phyloP scores from a whole-genome alignment of 139 green algal genomes.

The Volvox reticuliferus region DNA sequence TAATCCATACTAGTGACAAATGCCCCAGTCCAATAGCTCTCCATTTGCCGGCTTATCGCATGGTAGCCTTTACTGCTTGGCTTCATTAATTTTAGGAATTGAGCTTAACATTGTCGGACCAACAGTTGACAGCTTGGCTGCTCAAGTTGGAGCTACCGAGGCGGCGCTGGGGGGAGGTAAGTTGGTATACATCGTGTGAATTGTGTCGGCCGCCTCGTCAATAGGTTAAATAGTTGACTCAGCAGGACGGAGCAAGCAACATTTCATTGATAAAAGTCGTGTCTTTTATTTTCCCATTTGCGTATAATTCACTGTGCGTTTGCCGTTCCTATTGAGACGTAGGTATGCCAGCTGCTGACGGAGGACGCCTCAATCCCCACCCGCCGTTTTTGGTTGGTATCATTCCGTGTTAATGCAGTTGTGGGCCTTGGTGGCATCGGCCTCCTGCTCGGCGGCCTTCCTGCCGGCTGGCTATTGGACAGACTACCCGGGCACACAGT shows the following conservation, averaged over 20 bases:
- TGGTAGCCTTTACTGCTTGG: slow-evolving; percentile 10
- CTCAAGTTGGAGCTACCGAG: slow-evolving; percentile 1
- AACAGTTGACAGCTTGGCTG: not conserved
- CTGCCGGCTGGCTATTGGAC: slow-evolving; percentile 35
- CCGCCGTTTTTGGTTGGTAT: too few relatives aligned
- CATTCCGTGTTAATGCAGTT: not conserved
- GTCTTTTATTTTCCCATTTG: too few relatives aligned
- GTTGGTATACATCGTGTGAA: not conserved
- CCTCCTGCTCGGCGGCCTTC: slow-evolving; percentile 26
- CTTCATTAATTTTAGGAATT: slow-evolving; percentile 30
- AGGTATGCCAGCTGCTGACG: too few relatives aligned
- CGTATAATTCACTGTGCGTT: too few relatives aligned
- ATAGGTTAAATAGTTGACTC: not conserved
- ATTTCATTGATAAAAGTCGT: not conserved
- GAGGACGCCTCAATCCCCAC: too few relatives aligned
- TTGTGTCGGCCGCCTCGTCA: not conserved
- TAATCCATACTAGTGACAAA: too few relatives aligned
- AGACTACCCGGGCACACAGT: not conserved
- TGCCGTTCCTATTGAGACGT: too few relatives aligned
- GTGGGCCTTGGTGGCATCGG: slow-evolving; percentile 38
- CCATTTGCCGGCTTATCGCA: not conserved
- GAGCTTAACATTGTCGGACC: slow-evolving; percentile 30
- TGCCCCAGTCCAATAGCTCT: too few relatives aligned
- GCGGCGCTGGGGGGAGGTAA: slow-evolving; percentile 16
- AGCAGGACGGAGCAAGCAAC: not conserved